Evolutionary conservation across 1,139 yeast genomes (phyloP).

Genomic region (Pichia norvegensis): DNA sequence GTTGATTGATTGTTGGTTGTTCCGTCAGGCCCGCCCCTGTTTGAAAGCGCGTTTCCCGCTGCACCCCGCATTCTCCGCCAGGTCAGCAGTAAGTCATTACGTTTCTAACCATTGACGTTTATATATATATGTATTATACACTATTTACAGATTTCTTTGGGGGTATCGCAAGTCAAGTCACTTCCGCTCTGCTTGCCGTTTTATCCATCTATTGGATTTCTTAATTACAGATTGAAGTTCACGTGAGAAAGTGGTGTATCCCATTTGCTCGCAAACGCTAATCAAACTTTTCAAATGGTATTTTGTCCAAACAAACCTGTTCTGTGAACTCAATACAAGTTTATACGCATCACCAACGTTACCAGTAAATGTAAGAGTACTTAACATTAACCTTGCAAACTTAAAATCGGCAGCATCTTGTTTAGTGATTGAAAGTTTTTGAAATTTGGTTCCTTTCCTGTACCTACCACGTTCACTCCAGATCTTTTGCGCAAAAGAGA

Average conservation of each 20-base stretch:
- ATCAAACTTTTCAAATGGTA: constrained; percentile 43
- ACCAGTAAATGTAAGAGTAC: constrained; percentile 43
- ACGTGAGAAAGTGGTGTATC: constrained; percentile 24
- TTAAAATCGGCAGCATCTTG: constrained; percentile 53
- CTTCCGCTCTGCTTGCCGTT: constrained; percentile 5
- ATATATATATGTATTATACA: background rate
- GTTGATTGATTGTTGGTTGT: too few species aligned
- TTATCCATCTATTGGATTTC: constrained; percentile 13
- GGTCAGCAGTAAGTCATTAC: too few species aligned
- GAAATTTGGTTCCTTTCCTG: constrained; percentile 49
- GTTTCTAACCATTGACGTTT: too few species aligned
- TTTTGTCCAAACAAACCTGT: constrained; percentile 68
- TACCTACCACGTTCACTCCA: constrained; percentile 77
- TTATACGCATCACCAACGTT: constrained; percentile 63
- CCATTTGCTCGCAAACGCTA: constrained; percentile 41
- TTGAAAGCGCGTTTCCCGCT: too few species aligned
- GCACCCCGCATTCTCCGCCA: too few species aligned
- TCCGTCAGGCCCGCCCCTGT: too few species aligned
- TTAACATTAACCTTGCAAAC: constrained; percentile 61
- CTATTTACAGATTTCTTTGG: background rate
- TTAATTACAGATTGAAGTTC: constrained; percentile 22
- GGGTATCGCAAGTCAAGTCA: background rate
- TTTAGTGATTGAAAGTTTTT: constrained; percentile 29
- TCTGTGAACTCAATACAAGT: constrained; percentile 57
- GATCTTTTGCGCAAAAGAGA: constrained; percentile 51